Percentiles rank a stretch among this genome's conserved stretches.
These are phyloP conservation scores for Ceratocystis variospora DNA, from an alignment of 2,329 filamentous ascomycete genomes.

Conservation along the genomic window DNA sequence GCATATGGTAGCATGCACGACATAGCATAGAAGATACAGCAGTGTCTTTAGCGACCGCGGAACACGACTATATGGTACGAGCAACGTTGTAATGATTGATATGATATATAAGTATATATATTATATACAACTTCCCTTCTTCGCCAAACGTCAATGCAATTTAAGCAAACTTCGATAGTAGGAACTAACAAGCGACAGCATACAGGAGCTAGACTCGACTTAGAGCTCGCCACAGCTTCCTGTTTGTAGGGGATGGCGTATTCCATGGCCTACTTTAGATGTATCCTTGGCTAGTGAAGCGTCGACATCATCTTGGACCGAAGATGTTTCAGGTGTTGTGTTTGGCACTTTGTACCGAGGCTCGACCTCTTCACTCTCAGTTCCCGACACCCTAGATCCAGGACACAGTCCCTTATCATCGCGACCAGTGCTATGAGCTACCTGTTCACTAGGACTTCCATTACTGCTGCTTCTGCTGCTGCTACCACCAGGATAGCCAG, in stretches of 20 bases:
- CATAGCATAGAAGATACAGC: neutral
- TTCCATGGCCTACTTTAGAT: neutral
- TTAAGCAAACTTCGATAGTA: neutral
- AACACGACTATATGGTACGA: neutral
- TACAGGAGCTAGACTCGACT: neutral
- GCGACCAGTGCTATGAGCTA: neutral
- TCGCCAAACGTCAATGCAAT: neutral
- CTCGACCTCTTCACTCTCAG: neutral
- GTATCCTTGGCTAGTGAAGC: neutral
- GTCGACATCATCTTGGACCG: neutral
- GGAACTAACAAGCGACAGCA: neutral
- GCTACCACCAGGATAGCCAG: neutral
- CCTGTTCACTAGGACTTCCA: neutral
- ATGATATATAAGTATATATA: neutral
- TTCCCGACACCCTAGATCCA: neutral
- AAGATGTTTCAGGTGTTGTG: neutral
- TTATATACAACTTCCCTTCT: neutral
- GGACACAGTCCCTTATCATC: neutral
- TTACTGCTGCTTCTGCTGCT: neutral
- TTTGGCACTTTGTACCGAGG: neutral
- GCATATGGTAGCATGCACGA: neutral
- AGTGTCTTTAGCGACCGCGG: neutral
- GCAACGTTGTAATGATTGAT: neutral
- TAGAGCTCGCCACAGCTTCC: neutral
- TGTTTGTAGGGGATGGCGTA: neutral